Evolutionary conservation across 148 eudicot species (phyloP), one percentile per base, ranked within the genome.

Genomic region (Rhododendron kiyosumense): DNA sequence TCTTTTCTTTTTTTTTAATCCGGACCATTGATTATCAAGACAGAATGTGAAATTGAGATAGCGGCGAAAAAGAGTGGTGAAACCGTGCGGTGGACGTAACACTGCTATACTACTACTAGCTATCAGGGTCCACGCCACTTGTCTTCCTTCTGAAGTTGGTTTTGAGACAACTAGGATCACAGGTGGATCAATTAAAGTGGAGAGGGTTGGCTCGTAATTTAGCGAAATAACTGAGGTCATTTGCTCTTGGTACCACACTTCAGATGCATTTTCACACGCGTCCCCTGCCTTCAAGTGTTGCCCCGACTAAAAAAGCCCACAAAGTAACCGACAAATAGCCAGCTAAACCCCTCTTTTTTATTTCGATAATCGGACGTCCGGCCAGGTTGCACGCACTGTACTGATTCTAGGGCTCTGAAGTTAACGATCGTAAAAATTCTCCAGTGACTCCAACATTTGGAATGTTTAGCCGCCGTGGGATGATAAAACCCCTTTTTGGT

Each of bases 321-420:
- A 1, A 69, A 11, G 22, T 69, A 69, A 28, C 75, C 30, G 76
- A 71, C 76, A 71, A 71, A 32, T 28, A 32, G 76, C 76, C 76
- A 32, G 76, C 38, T 30, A 71, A 71, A 30, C 5, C 41, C 76
- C 14, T 11, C 30, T 24, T 65, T 65, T n/a, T 65, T 1, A 15
- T 54, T 54, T 54, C 0, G 22, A 15, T 54, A 54, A 54, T 3
- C 22, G 7, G 24, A 18, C 22, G 22, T 17, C 0, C 4, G 0
- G 61, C 6, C 0, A 17, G 7, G 0, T 54, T 54, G 2, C 54
- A 0, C 4, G 7, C 24, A 18, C 7, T 54, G 14, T 2, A 51
- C 17, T 17, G 13, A 11, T 51, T 51, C 0, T 0, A 12, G 0
- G 0, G 0, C 0, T 51, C 9, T 2, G 2, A 51, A 51, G 0